These are phyloP conservation scores for Rhodotorula sp. DNA, from an alignment of 1,284 basidiomycete species.

Conservation along the genomic window DNA sequence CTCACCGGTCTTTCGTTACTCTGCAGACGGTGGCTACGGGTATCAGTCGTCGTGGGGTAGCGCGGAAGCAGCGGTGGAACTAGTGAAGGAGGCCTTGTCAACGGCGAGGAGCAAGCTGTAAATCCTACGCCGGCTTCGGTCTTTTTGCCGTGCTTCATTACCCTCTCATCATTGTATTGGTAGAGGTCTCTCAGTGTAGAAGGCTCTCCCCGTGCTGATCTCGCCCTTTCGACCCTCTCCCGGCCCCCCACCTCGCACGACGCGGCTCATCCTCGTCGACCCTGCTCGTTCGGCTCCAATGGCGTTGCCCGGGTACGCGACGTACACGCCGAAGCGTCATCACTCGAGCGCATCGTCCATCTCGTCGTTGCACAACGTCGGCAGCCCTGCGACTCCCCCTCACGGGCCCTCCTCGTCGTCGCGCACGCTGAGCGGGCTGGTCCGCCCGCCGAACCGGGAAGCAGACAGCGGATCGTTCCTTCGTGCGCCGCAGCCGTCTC, in stretches of 20 bases:
- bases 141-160: not conserved
- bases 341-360: slow-evolving; percentile 10
- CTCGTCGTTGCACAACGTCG: not conserved
- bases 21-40: slow-evolving; percentile 63
- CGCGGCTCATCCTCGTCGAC: not conserved
- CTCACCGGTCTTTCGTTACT: not conserved
- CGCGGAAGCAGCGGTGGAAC: slow-evolving; percentile 59
- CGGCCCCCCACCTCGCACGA: slow-evolving; percentile 4
- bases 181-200: not conserved
- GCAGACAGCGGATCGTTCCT: not conserved
- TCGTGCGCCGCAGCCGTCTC: slow-evolving; percentile 11
- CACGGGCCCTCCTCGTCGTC: not conserved
- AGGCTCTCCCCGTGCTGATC: not conserved
- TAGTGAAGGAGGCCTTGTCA: slow-evolving; percentile 51
- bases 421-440: not conserved
- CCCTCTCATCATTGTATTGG: not conserved
- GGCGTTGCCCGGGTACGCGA: slow-evolving; percentile 11
- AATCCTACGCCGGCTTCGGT: not conserved
- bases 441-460: not conserved
- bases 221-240: too few relatives aligned
- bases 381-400: slow-evolving; percentile 1
- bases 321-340: slow-evolving; percentile 28
- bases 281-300: not conserved
- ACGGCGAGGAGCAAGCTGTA: not conserved
- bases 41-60: slow-evolving; percentile 75